Conservation (phyloP, 2,329 filamentous ascomycete species). For the Pyricularia sp. region DNA sequence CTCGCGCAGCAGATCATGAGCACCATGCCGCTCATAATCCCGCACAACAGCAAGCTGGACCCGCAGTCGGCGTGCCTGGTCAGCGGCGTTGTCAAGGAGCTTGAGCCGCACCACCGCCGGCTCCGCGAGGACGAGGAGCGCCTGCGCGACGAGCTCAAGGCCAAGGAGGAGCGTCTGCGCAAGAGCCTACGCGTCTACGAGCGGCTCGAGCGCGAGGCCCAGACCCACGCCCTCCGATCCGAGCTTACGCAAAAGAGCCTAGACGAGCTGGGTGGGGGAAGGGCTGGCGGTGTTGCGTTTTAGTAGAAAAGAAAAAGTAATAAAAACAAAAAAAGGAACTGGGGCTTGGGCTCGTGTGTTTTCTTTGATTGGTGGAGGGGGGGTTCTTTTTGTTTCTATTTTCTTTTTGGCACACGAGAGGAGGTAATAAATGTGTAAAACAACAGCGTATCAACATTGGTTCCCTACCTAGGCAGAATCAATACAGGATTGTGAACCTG, state of each 20-base stretch:
- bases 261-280: conserved; percentile 43
- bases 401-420: no score
- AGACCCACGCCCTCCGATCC: conserved; percentile 39
- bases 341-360: no score
- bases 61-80: conserved; percentile 28
- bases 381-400: neutral
- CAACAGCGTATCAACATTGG: neutral
- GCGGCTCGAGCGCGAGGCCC: conserved; percentile 38
- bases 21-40: conserved; percentile 32
- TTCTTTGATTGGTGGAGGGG: no score
- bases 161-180: conserved; percentile 40
- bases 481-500: neutral
- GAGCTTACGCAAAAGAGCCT: conserved; percentile 44
- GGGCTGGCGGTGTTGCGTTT: conserved; percentile 41
- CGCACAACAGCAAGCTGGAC: conserved; percentile 39
- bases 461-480: neutral
- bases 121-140: conserved; percentile 46
- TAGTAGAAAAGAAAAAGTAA: no score
- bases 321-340: neutral
- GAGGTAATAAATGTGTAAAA: neutral
- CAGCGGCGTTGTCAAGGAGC: conserved; percentile 37
- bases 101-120: conserved; percentile 39
- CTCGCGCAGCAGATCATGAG: conserved; percentile 39
- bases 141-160: conserved; percentile 36
- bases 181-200: conserved; percentile 41